These are phyloP conservation scores for Adansonia madagascariensis DNA, from an alignment of 441 rosid genomes.

Conservation along the genomic window DNA sequence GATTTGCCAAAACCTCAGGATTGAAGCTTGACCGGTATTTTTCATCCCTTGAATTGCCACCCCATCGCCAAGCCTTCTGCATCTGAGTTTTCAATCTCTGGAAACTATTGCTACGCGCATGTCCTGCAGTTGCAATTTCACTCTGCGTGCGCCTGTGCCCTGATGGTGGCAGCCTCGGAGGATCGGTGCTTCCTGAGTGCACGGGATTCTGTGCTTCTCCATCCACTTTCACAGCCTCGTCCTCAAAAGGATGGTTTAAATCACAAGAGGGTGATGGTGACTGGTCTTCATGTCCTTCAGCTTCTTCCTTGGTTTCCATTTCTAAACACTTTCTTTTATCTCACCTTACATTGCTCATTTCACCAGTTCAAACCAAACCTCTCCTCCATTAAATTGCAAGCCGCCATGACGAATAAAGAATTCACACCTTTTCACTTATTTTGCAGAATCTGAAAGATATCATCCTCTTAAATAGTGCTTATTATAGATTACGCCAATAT, in stretches of 20 bases:
- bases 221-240: slow-evolving; percentile 57
- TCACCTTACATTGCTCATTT: slow-evolving; percentile 35
- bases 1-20: slow-evolving; percentile 95
- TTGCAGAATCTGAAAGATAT: slow-evolving; percentile 20
- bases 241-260: slow-evolving; percentile 38
- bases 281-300: slow-evolving; percentile 50
- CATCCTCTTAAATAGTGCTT: slow-evolving; percentile 24
- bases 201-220: slow-evolving; percentile 57
- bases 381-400: slow-evolving; percentile 21
- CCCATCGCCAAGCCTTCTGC: slow-evolving; percentile 93
- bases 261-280: slow-evolving; percentile 40
- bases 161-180: slow-evolving; percentile 37
- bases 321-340: slow-evolving; percentile 27
- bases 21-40: slow-evolving; percentile 59
- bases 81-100: slow-evolving; percentile 68
- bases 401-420: slow-evolving; percentile 10
- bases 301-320: slow-evolving; percentile 61
- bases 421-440: slow-evolving; percentile 23
- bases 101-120: slow-evolving; percentile 59
- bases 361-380: slow-evolving; percentile 32
- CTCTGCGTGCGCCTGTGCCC: slow-evolving; percentile 78
- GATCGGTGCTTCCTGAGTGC: slow-evolving; percentile 40
- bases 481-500: slow-evolving; percentile 14
- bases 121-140: slow-evolving; percentile 49
- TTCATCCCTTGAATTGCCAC: slow-evolving; percentile 55